Percentiles rank a stretch among this genome's conserved stretches.
Evolutionary conservation across 208 protist species (phyloP).

Genomic region (Kentomonas sorsogonicus): DNA sequence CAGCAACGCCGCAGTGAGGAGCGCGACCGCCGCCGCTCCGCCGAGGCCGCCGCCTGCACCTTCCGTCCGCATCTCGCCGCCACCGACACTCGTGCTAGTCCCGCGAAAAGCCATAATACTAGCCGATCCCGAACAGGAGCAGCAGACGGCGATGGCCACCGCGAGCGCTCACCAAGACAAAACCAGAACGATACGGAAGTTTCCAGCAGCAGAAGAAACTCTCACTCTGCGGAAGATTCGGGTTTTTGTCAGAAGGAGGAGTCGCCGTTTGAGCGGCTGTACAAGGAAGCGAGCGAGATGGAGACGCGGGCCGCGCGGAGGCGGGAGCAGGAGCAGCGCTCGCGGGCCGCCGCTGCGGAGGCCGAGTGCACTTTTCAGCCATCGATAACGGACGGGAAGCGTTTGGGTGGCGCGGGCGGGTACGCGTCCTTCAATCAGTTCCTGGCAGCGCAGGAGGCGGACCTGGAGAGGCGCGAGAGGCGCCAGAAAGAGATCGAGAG

Average conservation of each 20-base stretch:
- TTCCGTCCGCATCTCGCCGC: constrained; percentile 10
- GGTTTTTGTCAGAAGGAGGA: neutral
- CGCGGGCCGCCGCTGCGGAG: constrained; percentile 13
- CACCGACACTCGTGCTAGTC: neutral
- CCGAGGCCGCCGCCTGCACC: constrained; percentile 10
- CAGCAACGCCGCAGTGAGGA: neutral
- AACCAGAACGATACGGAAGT: neutral
- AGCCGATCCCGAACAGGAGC: neutral
- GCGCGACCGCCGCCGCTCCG: neutral
- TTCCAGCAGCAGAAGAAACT: neutral
- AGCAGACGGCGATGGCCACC: neutral
- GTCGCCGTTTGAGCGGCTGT: constrained; percentile 19
- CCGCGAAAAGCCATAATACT: no score
- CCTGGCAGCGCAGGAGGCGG: constrained; percentile 16
- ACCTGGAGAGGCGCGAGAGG: neutral
- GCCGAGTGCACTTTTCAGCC: constrained; percentile 20
- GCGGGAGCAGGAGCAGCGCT: constrained; percentile 10
- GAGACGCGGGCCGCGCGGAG: constrained; percentile 14
- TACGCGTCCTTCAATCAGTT: constrained; percentile 22
- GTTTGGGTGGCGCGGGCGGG: neutral
- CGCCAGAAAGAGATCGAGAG: neutral
- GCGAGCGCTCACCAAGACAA: neutral
- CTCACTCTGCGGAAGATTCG: no score
- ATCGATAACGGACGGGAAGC: neutral
- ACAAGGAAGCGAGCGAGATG: constrained; percentile 13